A percentile compares a stretch with the other conserved stretches of the same genome.
Conservation (phyloP, 257 asterid species). For the Salvia splendens region DNA sequence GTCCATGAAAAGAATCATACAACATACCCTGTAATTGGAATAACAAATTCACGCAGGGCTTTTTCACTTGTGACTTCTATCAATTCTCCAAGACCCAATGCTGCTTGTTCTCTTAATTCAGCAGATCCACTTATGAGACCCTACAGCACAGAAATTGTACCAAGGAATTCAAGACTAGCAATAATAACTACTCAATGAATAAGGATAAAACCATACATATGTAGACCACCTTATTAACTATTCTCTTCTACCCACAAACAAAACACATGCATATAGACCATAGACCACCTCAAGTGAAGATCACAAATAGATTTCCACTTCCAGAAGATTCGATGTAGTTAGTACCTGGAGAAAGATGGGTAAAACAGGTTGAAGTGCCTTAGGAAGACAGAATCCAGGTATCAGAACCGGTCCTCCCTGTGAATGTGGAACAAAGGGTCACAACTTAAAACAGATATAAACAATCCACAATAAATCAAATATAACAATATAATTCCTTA, state of each 20-base stretch:
- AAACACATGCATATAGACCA: not conserved
- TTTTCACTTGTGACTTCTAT: slow-evolving; percentile 91
- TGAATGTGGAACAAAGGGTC: slow-evolving; percentile 29
- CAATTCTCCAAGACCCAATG: slow-evolving; percentile 95
- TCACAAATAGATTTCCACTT: slow-evolving; percentile 12
- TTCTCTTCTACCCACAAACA: not conserved
- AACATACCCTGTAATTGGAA: slow-evolving; percentile 94
- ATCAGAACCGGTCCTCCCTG: slow-evolving; percentile 94
- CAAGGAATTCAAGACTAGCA: slow-evolving; percentile 3
- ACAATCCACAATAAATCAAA: slow-evolving; percentile 15
- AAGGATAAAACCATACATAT: not conserved
- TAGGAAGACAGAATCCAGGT: slow-evolving; percentile 95
- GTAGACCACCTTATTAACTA: not conserved
- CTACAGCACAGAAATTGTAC: slow-evolving; percentile 39
- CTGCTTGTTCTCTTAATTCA: slow-evolving; percentile 96
- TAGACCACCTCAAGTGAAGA: slow-evolving; percentile 7
- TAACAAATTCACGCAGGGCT: slow-evolving; percentile 85
- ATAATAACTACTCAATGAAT: not conserved
- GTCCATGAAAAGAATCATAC: not conserved
- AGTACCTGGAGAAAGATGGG: slow-evolving; percentile 91
- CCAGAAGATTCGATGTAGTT: slow-evolving; percentile 17
- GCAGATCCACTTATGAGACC: slow-evolving; percentile 97
- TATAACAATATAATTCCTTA: not conserved
- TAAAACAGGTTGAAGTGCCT: slow-evolving; percentile 93
- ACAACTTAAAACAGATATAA: slow-evolving; percentile 17